phyloP scores from a whole-genome alignment of 805 yeast species.

The Candida krabiensis region DNA sequence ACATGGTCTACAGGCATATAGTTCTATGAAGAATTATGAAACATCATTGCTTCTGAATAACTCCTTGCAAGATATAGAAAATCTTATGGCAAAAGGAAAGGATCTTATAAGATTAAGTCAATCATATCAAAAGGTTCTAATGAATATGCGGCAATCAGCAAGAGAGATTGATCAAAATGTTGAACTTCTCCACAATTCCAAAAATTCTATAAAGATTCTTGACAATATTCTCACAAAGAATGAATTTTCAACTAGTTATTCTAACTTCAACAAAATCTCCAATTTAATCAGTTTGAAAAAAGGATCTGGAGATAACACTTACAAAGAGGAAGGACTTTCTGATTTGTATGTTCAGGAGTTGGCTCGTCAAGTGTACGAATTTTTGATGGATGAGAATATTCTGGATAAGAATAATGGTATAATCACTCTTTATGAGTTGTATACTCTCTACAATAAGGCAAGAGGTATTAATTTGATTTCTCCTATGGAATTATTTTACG shows the following conservation, averaged over 20 bases:
- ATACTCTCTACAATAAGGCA: slow-evolving; percentile 61
- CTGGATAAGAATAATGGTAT: slow-evolving; percentile 56
- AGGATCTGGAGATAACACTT: slow-evolving; percentile 3
- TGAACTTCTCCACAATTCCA: slow-evolving; percentile 29
- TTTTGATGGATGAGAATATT: slow-evolving; percentile 45
- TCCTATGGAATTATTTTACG: slow-evolving; percentile 63
- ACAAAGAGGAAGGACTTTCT: slow-evolving; percentile 18
- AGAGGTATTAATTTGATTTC: slow-evolving; percentile 67
- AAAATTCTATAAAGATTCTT: slow-evolving; percentile 27
- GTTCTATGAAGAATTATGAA: slow-evolving; percentile 52
- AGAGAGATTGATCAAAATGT: slow-evolving; percentile 25
- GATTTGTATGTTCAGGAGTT: slow-evolving; percentile 53
- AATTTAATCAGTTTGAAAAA: slow-evolving; percentile 21
- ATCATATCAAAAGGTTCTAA: slow-evolving; percentile 36
- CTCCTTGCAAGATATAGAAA: slow-evolving; percentile 75
- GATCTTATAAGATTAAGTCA: slow-evolving; percentile 62
- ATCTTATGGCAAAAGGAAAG: slow-evolving; percentile 73
- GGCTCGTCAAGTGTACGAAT: slow-evolving; percentile 79
- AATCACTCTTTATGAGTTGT: slow-evolving; percentile 61
- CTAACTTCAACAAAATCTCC: slow-evolving; percentile 21
- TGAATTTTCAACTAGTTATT: slow-evolving; percentile 25
- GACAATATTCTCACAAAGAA: slow-evolving; percentile 29
- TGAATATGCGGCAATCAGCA: slow-evolving; percentile 13
- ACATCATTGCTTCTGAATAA: slow-evolving; percentile 62
- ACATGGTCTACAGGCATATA: slow-evolving; percentile 61